Conservation (phyloP, 2,329 filamentous ascomycete species). For the Alternaria hordeiaustralica region DNA sequence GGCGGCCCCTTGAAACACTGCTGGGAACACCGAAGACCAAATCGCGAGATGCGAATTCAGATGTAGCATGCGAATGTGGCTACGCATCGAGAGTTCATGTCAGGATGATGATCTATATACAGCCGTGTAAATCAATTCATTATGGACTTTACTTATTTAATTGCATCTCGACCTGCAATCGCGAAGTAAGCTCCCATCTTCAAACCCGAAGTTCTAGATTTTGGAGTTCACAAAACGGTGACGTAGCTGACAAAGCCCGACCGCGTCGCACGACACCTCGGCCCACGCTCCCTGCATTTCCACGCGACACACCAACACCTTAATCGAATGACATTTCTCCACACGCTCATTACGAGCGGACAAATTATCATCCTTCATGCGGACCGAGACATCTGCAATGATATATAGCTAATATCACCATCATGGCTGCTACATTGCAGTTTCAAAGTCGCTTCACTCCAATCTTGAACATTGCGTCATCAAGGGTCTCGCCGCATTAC, state of each 20-base stretch:
- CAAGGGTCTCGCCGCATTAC: conserved; percentile 22
- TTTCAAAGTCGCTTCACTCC: background rate
- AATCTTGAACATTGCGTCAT: conserved; percentile 34
- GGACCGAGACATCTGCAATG: conserved; percentile 12
- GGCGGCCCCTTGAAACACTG: background rate
- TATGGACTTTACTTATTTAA: background rate
- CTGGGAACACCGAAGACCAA: conserved; percentile 2
- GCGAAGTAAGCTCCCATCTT: background rate
- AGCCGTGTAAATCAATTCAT: background rate
- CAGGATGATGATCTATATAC: conserved; percentile 3
- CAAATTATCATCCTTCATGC: background rate
- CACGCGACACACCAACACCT: conserved; percentile 9
- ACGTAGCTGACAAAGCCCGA: conserved; percentile 23
- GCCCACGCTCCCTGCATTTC: conserved; percentile 12
- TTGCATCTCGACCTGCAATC: background rate
- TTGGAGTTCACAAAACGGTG: conserved; percentile 10
- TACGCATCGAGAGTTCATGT: background rate
- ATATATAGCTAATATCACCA: conserved; percentile 4
- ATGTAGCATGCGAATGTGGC: background rate
- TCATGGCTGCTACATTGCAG: conserved; percentile 1
- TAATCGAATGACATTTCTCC: conserved; percentile 11
- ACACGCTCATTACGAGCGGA: background rate
- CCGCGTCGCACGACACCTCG: conserved; percentile 13
- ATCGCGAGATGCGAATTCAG: conserved; percentile 1
- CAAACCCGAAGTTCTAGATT: conserved; percentile 17